These are phyloP conservation scores for Candida verbasci DNA, from an alignment of 805 yeast genomes.

Conservation along the genomic window DNA sequence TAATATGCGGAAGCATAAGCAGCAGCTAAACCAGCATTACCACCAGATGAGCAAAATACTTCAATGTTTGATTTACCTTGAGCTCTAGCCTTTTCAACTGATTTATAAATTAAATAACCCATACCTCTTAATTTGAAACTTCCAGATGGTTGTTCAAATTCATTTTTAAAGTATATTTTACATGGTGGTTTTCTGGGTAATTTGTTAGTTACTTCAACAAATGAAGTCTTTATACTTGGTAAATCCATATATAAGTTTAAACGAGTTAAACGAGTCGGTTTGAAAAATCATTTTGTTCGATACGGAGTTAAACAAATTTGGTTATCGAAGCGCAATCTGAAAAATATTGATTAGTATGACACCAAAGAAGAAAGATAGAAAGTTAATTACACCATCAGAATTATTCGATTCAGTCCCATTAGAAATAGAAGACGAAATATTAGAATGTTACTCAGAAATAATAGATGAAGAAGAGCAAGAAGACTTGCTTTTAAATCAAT, in stretches of 20 bases:
- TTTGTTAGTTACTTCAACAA: conserved; percentile 26
- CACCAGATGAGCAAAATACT: conserved; percentile 29
- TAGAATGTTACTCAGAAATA: conserved; percentile 25
- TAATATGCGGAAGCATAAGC: conserved; percentile 22
- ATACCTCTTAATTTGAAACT: conserved; percentile 56
- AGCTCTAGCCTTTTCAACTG: conserved; percentile 22
- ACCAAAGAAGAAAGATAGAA: neutral
- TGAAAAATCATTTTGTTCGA: too few relatives aligned
- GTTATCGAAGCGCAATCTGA: too few relatives aligned
- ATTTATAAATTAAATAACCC: conserved; percentile 40
- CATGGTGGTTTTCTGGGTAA: conserved; percentile 26
- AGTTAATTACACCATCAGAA: conserved; percentile 2
- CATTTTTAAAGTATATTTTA: conserved; percentile 44
- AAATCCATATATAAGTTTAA: neutral
- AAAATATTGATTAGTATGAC: neutral
- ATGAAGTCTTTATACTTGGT: conserved; percentile 23
- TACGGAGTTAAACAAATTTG: too few relatives aligned
- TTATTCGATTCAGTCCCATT: conserved; percentile 15
- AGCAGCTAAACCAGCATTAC: conserved; percentile 34
- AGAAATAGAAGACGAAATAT: conserved; percentile 30
- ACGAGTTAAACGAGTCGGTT: neutral
- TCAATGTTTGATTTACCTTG: conserved; percentile 13
- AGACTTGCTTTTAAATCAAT: conserved; percentile 25
- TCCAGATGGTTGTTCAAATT: conserved; percentile 53
- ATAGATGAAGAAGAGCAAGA: conserved; percentile 14